Base-by-base conservation (phyloP, 352 stramenopile species). In the Blastocystis sp. region DNA sequence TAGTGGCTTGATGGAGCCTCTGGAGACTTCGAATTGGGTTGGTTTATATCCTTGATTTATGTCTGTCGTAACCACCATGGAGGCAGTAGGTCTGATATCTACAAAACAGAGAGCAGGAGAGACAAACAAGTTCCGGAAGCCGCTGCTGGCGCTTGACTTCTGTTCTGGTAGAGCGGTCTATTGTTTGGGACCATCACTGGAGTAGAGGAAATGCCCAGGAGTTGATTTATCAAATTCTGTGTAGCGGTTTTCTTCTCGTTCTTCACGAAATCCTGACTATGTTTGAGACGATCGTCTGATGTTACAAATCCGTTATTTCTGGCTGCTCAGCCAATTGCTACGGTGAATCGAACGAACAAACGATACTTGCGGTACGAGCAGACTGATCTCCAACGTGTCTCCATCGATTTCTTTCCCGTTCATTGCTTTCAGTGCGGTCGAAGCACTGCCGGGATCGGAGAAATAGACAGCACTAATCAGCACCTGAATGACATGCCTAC, bases 401-500 rank as follows among this genome's bases (percentile, higher is more conserved):
- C 73, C 73, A 18, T 84, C 50, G 56, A 84, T 84, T 3, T 39
- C 45, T 23, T 68, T 63, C 13, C 29, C 20, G 20, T 68, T 56
- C n/a, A 84, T 69, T 11, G 73, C 73, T 4, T 41, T 26, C 15
- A 68, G 43, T 4, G 73, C 73, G 34, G 73, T 61, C 5, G n/a
- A 8, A 5, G 73, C 73, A 23, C 15, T 26, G 23, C 26, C 39
- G 13, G 50, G 13, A n/a, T 47, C 23, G 18, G 41, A 23, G 23
- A 84, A 84, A 43, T 84, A 84, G 9, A 84, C 73, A 11, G 73
- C 73, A 18, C 73, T 84, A 68, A 11, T 6, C 54, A 26, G 43
- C 5, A 64, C 15, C 13, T 11, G 11, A 6, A 6, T 6, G 13
- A 9, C 26, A 34, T n/a, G n/a, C 43, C 4, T 26, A 84, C 73